Conservation (phyloP, 805 yeast species). For the Candida tallmaniae region DNA sequence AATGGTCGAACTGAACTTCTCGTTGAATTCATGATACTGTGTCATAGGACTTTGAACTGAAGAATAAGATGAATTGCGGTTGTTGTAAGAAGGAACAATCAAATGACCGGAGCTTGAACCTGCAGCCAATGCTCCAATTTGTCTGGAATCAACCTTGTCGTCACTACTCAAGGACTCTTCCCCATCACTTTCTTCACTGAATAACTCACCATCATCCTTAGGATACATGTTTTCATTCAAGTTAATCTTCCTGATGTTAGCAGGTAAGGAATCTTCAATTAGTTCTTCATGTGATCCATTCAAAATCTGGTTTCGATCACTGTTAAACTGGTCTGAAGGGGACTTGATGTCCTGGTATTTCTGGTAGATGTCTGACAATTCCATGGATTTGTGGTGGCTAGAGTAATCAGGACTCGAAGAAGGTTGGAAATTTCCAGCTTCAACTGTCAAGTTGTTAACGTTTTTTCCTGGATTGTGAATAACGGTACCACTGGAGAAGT, state of each 20-base stretch:
- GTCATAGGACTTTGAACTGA: constrained; percentile 41
- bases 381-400: constrained; percentile 31
- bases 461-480: constrained; percentile 9
- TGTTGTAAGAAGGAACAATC: constrained; percentile 13
- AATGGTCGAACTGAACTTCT: constrained; percentile 23
- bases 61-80: constrained; percentile 31
- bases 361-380: constrained; percentile 40
- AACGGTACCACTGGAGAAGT: constrained; percentile 10
- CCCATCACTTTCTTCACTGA: constrained; percentile 29
- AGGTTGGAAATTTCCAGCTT: constrained; percentile 1
- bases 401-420: background rate
- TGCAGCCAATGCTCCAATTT: constrained; percentile 13
- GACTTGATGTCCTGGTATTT: constrained; percentile 35
- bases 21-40: constrained; percentile 38
- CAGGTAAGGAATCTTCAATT: constrained; percentile 32
- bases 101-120: constrained; percentile 5
- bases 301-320: constrained; percentile 29
- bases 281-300: constrained; percentile 34
- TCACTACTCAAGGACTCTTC: constrained; percentile 13
- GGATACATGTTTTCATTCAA: constrained; percentile 31
- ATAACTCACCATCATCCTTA: constrained; percentile 31
- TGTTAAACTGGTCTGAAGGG: constrained; percentile 37
- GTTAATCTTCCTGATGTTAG: constrained; percentile 23
- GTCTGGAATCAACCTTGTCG: constrained; percentile 19
- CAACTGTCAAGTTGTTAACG: constrained; percentile 9